Evolutionary conservation across 2,329 filamentous ascomycete genomes (phyloP).

Genomic region (Fusarium dlaminii): DNA sequence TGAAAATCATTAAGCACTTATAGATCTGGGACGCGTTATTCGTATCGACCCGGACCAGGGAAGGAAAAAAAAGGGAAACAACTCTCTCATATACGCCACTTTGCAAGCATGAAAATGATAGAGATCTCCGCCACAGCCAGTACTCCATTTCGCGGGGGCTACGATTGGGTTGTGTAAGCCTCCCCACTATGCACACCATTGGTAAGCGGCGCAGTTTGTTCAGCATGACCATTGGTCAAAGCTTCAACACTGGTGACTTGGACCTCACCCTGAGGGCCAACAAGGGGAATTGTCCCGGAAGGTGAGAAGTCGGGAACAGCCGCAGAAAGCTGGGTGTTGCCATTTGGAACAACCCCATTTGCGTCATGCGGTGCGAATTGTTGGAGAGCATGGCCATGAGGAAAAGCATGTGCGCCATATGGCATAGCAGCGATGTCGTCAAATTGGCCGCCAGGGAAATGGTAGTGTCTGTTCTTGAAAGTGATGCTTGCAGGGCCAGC

Average conservation of each 20-base stretch:
- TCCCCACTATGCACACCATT: conserved; percentile 45
- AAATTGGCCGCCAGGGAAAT: conserved; percentile 43
- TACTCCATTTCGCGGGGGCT: conserved; percentile 10
- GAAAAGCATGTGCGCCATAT: conserved; percentile 47
- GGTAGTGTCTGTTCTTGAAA: conserved; percentile 49
- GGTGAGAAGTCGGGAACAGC: conserved; percentile 54
- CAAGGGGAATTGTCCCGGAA: conserved; percentile 38
- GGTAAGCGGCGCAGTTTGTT: conserved; percentile 27
- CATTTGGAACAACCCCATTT: conserved; percentile 41
- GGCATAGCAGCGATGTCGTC: conserved; percentile 46
- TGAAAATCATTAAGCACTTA: conserved; percentile 37
- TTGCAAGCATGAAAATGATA: background rate
- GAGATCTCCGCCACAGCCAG: conserved; percentile 2
- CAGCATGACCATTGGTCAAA: conserved; percentile 36
- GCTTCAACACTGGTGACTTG: conserved; percentile 17
- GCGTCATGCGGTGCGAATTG: conserved; percentile 52
- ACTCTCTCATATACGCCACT: conserved; percentile 11
- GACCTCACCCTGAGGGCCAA: conserved; percentile 19
- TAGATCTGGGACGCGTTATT: conserved; percentile 29
- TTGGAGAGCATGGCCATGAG: conserved; percentile 43
- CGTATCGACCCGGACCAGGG: conserved; percentile 21
- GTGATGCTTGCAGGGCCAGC: conserved; percentile 65
- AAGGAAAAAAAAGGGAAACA: background rate
- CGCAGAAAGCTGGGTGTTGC: conserved; percentile 49
- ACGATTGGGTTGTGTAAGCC: conserved; percentile 24